phyloP scores from a whole-genome alignment of 2,329 filamentous ascomycete species.

The Epicoccum nigrum region DNA sequence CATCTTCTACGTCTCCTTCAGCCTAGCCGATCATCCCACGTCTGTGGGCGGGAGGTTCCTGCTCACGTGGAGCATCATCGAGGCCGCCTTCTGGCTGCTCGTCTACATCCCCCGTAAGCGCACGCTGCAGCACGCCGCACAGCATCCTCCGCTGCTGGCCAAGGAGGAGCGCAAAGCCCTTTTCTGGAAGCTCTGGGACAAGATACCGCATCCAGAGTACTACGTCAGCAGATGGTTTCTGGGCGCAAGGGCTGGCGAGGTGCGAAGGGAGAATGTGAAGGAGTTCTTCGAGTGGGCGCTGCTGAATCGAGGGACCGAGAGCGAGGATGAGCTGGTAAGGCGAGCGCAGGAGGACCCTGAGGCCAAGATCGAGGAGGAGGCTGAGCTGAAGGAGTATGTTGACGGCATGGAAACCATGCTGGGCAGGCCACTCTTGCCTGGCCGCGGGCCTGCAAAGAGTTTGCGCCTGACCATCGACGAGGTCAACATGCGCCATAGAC shows the following conservation, averaged over 20 bases:
- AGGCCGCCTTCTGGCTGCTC: conserved; percentile 61
- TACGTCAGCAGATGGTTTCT: conserved; percentile 72
- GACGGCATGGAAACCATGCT: conserved; percentile 60
- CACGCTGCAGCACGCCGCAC: conserved; percentile 59
- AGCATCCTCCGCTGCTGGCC: conserved; percentile 56
- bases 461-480: conserved; percentile 71
- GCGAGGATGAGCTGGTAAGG: conserved; percentile 28
- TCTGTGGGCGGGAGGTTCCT: conserved; percentile 41
- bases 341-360: conserved; percentile 23
- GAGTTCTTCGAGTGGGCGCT: conserved; percentile 74
- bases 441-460: conserved; percentile 62
- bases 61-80: conserved; percentile 55
- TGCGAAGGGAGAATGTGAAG: conserved; percentile 70
- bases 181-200: conserved; percentile 62
- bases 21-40: conserved; percentile 44
- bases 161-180: conserved; percentile 59
- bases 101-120: conserved; percentile 60
- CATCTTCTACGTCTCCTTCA: conserved; percentile 53
- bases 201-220: conserved; percentile 60
- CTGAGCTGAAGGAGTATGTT: conserved; percentile 63
- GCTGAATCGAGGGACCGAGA: conserved; percentile 59
- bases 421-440: conserved; percentile 58
- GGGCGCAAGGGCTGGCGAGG: conserved; percentile 62
- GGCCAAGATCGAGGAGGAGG: conserved; percentile 45
- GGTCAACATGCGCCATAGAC: conserved; percentile 65